These are phyloP conservation scores for Fusarium mangiferae DNA, from an alignment of 2,329 filamentous ascomycete genomes.

Conservation along the genomic window DNA sequence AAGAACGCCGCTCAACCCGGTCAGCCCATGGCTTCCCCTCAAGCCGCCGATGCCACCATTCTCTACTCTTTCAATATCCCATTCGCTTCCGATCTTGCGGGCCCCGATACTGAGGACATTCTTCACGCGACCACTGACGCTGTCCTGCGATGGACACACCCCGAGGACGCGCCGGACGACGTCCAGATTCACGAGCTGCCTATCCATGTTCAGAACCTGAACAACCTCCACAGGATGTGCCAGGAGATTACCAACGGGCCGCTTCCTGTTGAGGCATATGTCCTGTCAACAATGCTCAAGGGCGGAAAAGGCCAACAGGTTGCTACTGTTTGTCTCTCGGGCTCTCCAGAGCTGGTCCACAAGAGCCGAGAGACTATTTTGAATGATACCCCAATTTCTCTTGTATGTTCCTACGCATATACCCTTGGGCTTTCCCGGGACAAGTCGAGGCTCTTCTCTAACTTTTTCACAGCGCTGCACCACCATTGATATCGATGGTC, in stretches of 20 bases:
- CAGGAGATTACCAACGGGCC: slow-evolving; percentile 78
- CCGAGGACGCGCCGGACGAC: slow-evolving; percentile 85
- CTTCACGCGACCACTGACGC: slow-evolving; percentile 91
- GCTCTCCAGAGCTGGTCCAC: slow-evolving; percentile 86
- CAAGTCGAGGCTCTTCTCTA: slow-evolving; percentile 6
- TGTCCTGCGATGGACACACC: slow-evolving; percentile 91
- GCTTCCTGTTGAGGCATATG: slow-evolving; percentile 82
- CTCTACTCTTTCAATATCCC: slow-evolving; percentile 98
- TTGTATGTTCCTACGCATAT: slow-evolving; percentile 71
- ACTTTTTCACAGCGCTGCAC: slow-evolving; percentile 77
- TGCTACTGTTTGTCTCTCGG: slow-evolving; percentile 91
- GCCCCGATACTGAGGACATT: slow-evolving; percentile 93
- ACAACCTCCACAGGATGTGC: slow-evolving; percentile 81
- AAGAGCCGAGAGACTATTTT: slow-evolving; percentile 90
- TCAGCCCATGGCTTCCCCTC: slow-evolving; percentile 72
- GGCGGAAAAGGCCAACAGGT: slow-evolving; percentile 72
- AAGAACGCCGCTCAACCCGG: slow-evolving; percentile 64
- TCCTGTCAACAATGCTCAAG: slow-evolving; percentile 84
- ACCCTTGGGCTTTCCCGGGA: not conserved
- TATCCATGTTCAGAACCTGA: slow-evolving; percentile 89
- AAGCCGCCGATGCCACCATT: slow-evolving; percentile 79
- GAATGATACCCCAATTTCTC: slow-evolving; percentile 89
- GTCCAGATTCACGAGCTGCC: slow-evolving; percentile 89
- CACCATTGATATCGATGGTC: slow-evolving; percentile 91
- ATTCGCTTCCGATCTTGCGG: slow-evolving; percentile 90